Evolutionary conservation across 116 monocot genomes (phyloP), one percentile per base, ranked within the genome.

Genomic region (Iris pallida): DNA sequence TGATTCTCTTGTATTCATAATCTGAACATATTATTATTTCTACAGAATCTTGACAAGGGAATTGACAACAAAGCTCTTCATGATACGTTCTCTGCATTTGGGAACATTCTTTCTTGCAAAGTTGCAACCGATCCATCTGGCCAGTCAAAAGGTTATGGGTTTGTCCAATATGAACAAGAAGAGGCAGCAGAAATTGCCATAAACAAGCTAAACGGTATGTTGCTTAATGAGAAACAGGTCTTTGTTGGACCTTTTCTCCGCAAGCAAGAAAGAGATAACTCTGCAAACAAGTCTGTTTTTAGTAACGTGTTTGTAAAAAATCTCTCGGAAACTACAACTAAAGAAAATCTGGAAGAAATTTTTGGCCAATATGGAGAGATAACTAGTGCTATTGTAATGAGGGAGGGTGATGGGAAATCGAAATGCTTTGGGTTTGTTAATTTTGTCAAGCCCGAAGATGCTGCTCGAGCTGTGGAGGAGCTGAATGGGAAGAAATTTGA

Each of bases 371-470:
- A 59, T 60, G 75, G 75, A 44, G 42, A 49, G 8, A 75, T 64
- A 19, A 68, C 68, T 40, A 75, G 75, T 20, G 65, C 67, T 75
- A 67, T 75, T 58, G 67, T 75, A 41, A 75, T 75, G 75, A 66
- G 20, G 17, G 75, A 75, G 68, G 66, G 45, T 1, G 75, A 65
- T 68, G 75, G 75, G 0, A 75, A 75, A 61, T 75, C 75, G 5
- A 75, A 68, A 30, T 75, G 75, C 42, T 75, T 75, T 68, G 75
- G 75, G 42, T 75, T 75, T 68, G 68, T 75, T 53, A 75, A 75
- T 68, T 75, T 75, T 75, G 75, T 67, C 20, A 75, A 75, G 45
- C 53, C 75, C 19, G 75, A 75, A 5, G 68, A 68, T 67, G 75
- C 75, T 60, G 75, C 75, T 17, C 51, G 41, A 40, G 75, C 75